phyloP scores from a whole-genome alignment of 2,329 filamentous ascomycete species.

The Daldinia sp. region DNA sequence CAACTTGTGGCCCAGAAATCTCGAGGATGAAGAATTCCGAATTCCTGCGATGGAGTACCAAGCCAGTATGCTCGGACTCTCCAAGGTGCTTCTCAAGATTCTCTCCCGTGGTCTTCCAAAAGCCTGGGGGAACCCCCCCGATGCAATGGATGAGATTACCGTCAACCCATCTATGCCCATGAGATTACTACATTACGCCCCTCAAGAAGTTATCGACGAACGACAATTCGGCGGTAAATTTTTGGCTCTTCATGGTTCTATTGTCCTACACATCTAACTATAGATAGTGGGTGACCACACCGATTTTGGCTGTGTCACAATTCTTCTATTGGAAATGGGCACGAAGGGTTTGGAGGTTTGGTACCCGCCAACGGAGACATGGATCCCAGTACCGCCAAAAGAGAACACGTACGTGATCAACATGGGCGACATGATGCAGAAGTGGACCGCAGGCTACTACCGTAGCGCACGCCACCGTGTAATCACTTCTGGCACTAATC shows the following conservation, averaged over 20 bases:
- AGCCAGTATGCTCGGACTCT: constrained; percentile 41
- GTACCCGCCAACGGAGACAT: constrained; percentile 39
- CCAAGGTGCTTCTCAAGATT: constrained; percentile 40
- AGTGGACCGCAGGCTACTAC: constrained; percentile 45
- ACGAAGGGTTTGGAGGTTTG: constrained; percentile 45
- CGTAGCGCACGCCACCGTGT: constrained; percentile 46
- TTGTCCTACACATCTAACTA: constrained; percentile 2
- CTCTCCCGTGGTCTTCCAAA: constrained; percentile 39
- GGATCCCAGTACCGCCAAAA: constrained; percentile 45
- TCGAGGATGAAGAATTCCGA: constrained; percentile 41
- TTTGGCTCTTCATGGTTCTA: background rate
- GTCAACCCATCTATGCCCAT: constrained; percentile 41
- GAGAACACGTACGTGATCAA: constrained; percentile 50
- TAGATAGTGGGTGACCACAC: constrained; percentile 43
- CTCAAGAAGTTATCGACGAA: constrained; percentile 34
- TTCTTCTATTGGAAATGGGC: constrained; percentile 45
- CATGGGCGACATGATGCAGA: constrained; percentile 50
- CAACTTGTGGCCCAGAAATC: constrained; percentile 42
- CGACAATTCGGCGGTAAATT: constrained; percentile 41
- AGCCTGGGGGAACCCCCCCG: constrained; percentile 36
- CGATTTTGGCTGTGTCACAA: constrained; percentile 45
- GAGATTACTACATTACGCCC: constrained; percentile 43
- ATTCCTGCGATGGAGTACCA: constrained; percentile 43
- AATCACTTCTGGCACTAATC: constrained; percentile 39
- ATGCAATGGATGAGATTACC: constrained; percentile 35